Evolutionary conservation across 208 protist species (phyloP).

Genomic region (Leishmania martiniquensis): DNA sequence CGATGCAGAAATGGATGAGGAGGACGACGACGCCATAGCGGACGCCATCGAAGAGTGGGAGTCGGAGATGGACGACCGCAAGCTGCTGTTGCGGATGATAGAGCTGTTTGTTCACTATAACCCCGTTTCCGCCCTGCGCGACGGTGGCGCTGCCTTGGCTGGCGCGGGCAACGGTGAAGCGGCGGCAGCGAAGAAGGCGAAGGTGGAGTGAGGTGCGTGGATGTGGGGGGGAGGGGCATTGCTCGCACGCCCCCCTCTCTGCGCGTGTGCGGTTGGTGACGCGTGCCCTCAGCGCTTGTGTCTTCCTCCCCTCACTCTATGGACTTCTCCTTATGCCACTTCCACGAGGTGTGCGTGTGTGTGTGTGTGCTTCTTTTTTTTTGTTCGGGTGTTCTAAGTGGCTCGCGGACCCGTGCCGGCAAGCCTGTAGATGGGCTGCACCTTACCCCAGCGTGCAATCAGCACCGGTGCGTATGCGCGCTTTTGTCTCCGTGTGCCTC

Average conservation of each 20-base stretch:
- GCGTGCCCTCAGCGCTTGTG: background rate
- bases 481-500: background rate
- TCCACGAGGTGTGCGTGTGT: too few species aligned
- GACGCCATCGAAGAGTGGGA: slow-evolving; percentile 73
- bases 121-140: slow-evolving; percentile 32
- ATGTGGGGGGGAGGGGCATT: background rate
- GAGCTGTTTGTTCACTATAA: slow-evolving; percentile 40
- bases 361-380: background rate
- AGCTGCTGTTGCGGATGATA: slow-evolving; percentile 52
- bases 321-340: background rate
- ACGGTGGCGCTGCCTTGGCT: slow-evolving; percentile 27
- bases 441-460: background rate
- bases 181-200: slow-evolving; percentile 30
- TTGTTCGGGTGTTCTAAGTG: background rate
- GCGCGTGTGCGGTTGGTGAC: background rate
- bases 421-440: background rate
- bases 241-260: background rate
- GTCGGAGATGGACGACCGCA: slow-evolving; percentile 75
- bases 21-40: slow-evolving; percentile 48
- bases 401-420: too few species aligned
- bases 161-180: slow-evolving; percentile 25
- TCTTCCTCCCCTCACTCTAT: background rate
- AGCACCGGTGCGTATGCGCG: background rate
- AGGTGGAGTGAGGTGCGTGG: slow-evolving; percentile 45
- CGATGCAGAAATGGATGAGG: slow-evolving; percentile 55